These are phyloP conservation scores for Arthonia radiata DNA, from an alignment of 495 filamentous ascomycete genomes.

Conservation along the genomic window DNA sequence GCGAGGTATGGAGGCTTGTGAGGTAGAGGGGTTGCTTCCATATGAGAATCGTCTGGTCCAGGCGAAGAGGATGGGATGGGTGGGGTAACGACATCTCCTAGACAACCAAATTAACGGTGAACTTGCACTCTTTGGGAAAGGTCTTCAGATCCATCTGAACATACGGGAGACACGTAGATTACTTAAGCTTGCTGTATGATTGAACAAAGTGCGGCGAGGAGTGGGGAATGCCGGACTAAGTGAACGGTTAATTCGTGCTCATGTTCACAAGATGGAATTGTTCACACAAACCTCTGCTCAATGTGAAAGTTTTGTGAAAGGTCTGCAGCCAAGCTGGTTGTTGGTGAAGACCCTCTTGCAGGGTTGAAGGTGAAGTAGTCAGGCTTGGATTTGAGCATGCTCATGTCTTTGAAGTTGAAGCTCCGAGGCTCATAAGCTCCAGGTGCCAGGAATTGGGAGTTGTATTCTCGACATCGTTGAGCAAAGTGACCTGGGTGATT, in stretches of 20 bases:
- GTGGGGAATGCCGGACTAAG: slow-evolving; percentile 82
- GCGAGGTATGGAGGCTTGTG: slow-evolving; percentile 52
- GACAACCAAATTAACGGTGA: no score
- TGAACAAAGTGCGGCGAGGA: slow-evolving; percentile 81
- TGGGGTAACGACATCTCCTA: slow-evolving; percentile 63
- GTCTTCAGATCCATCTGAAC: slow-evolving; percentile 8
- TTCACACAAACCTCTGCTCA: slow-evolving; percentile 50
- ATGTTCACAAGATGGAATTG: slow-evolving; percentile 3
- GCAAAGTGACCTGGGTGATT: slow-evolving; percentile 32
- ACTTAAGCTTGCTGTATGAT: no score
- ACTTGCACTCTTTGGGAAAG: no score
- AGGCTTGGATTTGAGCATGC: slow-evolving; percentile 26
- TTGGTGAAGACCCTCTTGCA: slow-evolving; percentile 67
- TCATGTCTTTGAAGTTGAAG: slow-evolving; percentile 50
- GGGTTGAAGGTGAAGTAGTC: slow-evolving; percentile 64
- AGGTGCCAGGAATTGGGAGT: slow-evolving; percentile 21
- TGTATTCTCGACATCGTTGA: slow-evolving; percentile 26
- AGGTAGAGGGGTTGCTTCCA: slow-evolving; percentile 88
- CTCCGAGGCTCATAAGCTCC: slow-evolving; percentile 32
- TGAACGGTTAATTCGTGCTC: slow-evolving; percentile 4
- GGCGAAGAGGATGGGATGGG: slow-evolving; percentile 68
- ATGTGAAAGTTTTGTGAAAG: slow-evolving; percentile 91
- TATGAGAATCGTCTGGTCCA: slow-evolving; percentile 41
- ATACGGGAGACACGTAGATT: no score
- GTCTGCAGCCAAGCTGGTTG: slow-evolving; percentile 71